Base-by-base conservation (phyloP, 768 basidiomycete species). In the Rhodotorula toruloides region DNA sequence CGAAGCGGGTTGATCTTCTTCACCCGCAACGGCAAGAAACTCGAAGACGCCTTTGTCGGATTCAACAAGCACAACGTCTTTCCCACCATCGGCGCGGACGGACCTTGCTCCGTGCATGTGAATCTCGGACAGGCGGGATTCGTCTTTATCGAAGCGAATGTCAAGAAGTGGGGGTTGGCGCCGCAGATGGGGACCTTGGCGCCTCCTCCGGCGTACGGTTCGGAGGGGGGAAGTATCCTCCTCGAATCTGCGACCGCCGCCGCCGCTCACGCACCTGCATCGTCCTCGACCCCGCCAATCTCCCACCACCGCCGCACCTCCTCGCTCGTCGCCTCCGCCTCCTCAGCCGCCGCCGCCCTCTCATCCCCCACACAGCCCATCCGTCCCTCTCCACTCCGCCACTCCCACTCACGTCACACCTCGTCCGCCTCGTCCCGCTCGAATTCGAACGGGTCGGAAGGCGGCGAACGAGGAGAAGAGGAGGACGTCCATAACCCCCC, bases 111-210 rank as follows among this genome's bases (percentile, higher is more conserved):
- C 70, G 86, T 99, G 13, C 96, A 99, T 73, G 90, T 97, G 75
- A 99, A 99, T 77, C 84, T 99, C 21, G 96, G 96, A 13, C 96
- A 98, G 79, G 87, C 90, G 9, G 96, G 96, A 9, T 99, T 99
- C 76, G 96, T 98, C 44, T 98, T 96, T 74, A 97, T 99, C 74
- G 96, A 99, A 79, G 96, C 96, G 40, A 97, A 99, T 76, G 96
- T 99, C 68, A 99, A 99, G 83, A 98, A 97, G 77, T 99, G 96
- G 96, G 96, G 96, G 25, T 79, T 98, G 39, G 96, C 96, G 40
- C 96, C 96, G 13, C 96, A 92, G 76, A 87, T 93, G 21, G 96
- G 96, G 53, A 98, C 96, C 0, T 83, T 98, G 16, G 94, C 94
- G 3, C 96, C 96, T 22, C 96, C 96, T 36, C 96, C 96, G 10